Evolutionary conservation across 768 basidiomycete species (phyloP).

Genomic region (Sarcodon sp.): DNA sequence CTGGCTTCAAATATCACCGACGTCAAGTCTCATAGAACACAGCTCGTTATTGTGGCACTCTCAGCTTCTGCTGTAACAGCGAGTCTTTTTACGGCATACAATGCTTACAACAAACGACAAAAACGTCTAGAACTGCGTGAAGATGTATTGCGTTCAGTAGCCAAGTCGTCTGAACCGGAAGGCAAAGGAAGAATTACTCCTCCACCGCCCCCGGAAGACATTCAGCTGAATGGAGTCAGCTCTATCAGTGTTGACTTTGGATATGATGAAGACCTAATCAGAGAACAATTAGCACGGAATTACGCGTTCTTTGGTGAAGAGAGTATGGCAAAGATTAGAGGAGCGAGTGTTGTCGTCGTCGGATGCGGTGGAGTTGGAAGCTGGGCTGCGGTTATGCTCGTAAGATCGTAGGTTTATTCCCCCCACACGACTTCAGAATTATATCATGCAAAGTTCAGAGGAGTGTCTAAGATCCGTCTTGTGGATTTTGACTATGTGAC

Average conservation of each 20-base stretch:
- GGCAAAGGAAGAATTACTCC: not conserved
- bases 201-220: not conserved
- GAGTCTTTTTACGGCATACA: constrained; percentile 44
- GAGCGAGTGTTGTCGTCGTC: constrained; percentile 71
- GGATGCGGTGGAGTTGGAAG: constrained; percentile 97
- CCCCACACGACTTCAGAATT: not conserved
- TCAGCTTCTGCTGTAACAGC: constrained; percentile 53
- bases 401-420: constrained; percentile 56
- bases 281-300: constrained; percentile 87
- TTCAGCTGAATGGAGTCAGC: not conserved
- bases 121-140: constrained; percentile 43
- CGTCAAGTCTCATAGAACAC: constrained; percentile 37
- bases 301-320: constrained; percentile 92
- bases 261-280: constrained; percentile 74
- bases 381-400: constrained; percentile 91
- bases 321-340: constrained; percentile 67
- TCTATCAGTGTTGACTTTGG: constrained; percentile 4
- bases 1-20: no score
- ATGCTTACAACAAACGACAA: constrained; percentile 27
- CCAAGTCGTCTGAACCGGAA: constrained; percentile 4
- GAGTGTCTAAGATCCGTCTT: constrained; percentile 65
- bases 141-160: constrained; percentile 41
- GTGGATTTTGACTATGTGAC: constrained; percentile 96
- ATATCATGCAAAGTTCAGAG: constrained; percentile 24
- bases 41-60: constrained; percentile 54